These are phyloP conservation scores for Phytophthora cryptogea DNA, from an alignment of 352 stramenopile genomes.

Conservation along the genomic window DNA sequence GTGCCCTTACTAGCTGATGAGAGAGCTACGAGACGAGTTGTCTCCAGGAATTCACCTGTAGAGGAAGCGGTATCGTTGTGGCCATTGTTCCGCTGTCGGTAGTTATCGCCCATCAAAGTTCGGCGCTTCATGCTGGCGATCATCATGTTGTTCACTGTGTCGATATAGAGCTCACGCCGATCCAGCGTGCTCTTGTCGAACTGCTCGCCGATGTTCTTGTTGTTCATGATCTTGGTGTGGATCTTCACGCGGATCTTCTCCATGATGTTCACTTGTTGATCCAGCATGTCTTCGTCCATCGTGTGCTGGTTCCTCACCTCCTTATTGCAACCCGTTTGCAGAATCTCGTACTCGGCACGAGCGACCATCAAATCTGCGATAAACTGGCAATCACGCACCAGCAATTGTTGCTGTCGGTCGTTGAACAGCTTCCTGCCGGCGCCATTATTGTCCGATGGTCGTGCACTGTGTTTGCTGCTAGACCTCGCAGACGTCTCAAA, in stretches of 20 bases:
- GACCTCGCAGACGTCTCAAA: slow-evolving; percentile 83
- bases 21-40: slow-evolving; percentile 41
- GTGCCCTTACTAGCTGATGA: slow-evolving; percentile 19
- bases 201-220: slow-evolving; percentile 89
- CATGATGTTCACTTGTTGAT: slow-evolving; percentile 56
- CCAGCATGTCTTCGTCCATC: slow-evolving; percentile 72
- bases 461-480: slow-evolving; percentile 48
- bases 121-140: slow-evolving; percentile 72
- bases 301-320: slow-evolving; percentile 46
- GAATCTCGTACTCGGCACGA: slow-evolving; percentile 73
- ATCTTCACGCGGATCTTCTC: slow-evolving; percentile 82
- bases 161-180: slow-evolving; percentile 77
- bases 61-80: slow-evolving; percentile 29
- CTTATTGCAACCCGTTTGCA: slow-evolving; percentile 75
- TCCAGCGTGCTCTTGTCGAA: slow-evolving; percentile 85
- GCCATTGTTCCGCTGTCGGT: slow-evolving; percentile 22
- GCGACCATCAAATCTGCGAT: slow-evolving; percentile 79
- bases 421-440: slow-evolving; percentile 73
- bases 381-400: slow-evolving; percentile 84
- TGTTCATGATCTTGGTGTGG: slow-evolving; percentile 89
- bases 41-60: slow-evolving; percentile 51
- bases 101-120: slow-evolving; percentile 40
- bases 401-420: slow-evolving; percentile 77
- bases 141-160: slow-evolving; percentile 82
- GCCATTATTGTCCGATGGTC: slow-evolving; percentile 46